Conservation (phyloP, 129 eudicot genomes). For the Saussurea involucrata region DNA sequence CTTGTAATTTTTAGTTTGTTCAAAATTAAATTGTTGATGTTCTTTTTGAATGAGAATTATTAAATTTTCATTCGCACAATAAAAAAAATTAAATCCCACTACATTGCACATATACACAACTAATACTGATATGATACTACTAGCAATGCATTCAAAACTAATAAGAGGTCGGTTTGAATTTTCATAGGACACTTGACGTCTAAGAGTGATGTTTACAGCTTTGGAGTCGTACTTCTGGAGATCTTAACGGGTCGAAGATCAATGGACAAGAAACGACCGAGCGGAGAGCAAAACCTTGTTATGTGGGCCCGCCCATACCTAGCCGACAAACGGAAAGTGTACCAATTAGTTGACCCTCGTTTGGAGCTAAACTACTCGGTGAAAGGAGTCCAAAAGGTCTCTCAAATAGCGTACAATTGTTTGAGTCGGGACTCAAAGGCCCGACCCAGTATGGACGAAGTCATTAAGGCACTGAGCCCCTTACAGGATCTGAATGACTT, state of each 20-base stretch:
- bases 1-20: neutral
- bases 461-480: constrained; percentile 68
- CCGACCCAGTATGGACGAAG: constrained; percentile 91
- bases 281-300: constrained; percentile 92
- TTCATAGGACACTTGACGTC: constrained; percentile 83
- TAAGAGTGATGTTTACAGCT: constrained; percentile 88
- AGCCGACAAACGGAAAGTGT: constrained; percentile 80
- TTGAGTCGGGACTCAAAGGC: constrained; percentile 79
- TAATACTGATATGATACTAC: neutral
- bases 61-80: neutral
- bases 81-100: neutral
- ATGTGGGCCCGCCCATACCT: constrained; percentile 92
- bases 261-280: constrained; percentile 91
- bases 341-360: constrained; percentile 88
- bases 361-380: constrained; percentile 84
- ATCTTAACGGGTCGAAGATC: constrained; percentile 94
- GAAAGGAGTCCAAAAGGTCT: constrained; percentile 85
- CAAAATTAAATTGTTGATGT: neutral
- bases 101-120: neutral
- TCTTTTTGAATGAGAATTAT: no score
- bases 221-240: constrained; percentile 90
- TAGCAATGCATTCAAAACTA: neutral
- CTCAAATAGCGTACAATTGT: constrained; percentile 79
- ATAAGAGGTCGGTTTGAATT: neutral
- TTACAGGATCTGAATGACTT: constrained; percentile 73